phyloP scores from a whole-genome alignment of 1,284 basidiomycete species.

The Rhodotorula sp. region DNA sequence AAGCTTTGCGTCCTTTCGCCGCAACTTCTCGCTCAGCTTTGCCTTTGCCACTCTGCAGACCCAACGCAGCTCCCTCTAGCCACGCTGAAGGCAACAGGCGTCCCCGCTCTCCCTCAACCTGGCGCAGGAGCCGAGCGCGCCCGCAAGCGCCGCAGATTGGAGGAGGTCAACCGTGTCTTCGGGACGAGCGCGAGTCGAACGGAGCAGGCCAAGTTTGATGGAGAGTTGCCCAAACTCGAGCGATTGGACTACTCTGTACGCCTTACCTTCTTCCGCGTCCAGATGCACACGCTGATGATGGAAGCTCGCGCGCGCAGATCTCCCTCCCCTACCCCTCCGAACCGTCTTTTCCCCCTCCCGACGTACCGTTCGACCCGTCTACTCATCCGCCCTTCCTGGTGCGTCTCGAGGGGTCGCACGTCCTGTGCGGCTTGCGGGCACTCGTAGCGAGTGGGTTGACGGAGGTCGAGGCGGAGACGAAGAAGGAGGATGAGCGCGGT shows the following conservation, averaged over 20 bases:
- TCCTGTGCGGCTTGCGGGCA: conserved; percentile 9
- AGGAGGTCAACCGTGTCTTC: too few relatives aligned
- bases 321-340: conserved; percentile 12
- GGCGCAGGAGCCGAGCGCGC: neutral
- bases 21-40: neutral
- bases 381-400: neutral
- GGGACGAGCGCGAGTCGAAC: too few relatives aligned
- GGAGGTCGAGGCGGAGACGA: neutral
- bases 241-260: conserved; percentile 15
- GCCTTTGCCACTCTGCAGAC: too few relatives aligned
- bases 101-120: neutral
- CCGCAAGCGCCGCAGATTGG: too few relatives aligned
- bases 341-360: neutral
- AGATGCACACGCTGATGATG: neutral
- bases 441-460: neutral
- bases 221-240: neutral
- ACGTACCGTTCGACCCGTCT: neutral
- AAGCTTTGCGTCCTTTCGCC: too few relatives aligned
- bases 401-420: conserved; percentile 16
- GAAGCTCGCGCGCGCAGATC: conserved; percentile 6
- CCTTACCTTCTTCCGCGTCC: neutral
- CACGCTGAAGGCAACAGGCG: neutral
- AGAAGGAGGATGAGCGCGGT: too few relatives aligned
- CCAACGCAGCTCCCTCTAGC: neutral
- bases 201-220: neutral